Conservation (phyloP, 2,329 filamentous ascomycete genomes). For the Pseudogymnoascus sp. region DNA sequence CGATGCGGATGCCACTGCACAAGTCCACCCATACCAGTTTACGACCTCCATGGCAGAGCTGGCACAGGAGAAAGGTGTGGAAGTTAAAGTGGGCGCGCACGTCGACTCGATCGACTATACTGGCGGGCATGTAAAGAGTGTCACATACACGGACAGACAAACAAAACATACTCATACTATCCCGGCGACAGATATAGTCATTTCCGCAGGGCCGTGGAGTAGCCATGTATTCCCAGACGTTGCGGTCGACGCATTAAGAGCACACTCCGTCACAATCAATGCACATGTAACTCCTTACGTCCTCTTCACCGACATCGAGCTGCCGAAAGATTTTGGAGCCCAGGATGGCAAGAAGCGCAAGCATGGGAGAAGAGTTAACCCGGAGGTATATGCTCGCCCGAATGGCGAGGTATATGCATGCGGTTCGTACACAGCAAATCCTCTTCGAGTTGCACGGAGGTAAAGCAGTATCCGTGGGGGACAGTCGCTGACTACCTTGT, state of each 20-base stretch:
- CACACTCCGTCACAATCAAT: constrained; percentile 56
- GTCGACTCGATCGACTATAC: constrained; percentile 43
- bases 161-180: constrained; percentile 38
- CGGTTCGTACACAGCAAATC: constrained; percentile 39
- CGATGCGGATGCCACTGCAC: constrained; percentile 57
- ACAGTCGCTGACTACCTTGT: constrained; percentile 10
- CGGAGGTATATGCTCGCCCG: constrained; percentile 86
- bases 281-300: constrained; percentile 61
- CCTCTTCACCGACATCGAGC: constrained; percentile 73
- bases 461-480: background rate
- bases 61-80: constrained; percentile 58
- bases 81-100: constrained; percentile 39
- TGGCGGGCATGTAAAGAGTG: constrained; percentile 38
- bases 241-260: constrained; percentile 48
- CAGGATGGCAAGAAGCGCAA: constrained; percentile 41
- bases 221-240: constrained; percentile 46
- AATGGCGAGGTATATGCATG: constrained; percentile 81
- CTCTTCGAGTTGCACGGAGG: background rate
- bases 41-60: constrained; percentile 73
- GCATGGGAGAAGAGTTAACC: constrained; percentile 57
- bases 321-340: constrained; percentile 43
- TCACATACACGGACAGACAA: constrained; percentile 46
- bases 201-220: constrained; percentile 49
- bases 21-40: constrained; percentile 85
- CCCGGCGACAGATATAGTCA: constrained; percentile 34